Base-by-base conservation (phyloP, 495 filamentous ascomycete species). In the Lichina pygmaea region DNA sequence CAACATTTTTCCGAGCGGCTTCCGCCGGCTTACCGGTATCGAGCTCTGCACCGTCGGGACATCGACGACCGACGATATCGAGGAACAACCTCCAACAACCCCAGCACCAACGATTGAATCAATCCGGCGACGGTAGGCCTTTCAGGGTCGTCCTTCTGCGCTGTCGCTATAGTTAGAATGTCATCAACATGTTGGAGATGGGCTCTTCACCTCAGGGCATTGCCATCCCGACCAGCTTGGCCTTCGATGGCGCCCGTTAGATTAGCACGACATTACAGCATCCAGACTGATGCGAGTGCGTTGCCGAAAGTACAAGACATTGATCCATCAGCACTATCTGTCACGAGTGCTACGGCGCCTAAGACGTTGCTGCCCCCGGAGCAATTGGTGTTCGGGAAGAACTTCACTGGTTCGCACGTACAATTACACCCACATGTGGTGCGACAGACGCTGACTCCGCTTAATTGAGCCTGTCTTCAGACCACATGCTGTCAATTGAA, bases 401-500 rank as follows among this genome's bases (percentile, higher is more conserved):
- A 72, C 15, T 97, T 95, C 59, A 92, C 86, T 46, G 83, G 81
- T 84, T 60, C 16, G 15, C 24, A 24, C 1, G 24, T 24, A 24
- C 24, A 24, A 1, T 24, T 24, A 24, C 24, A 24, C 24, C 24
- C 1, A 4, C 24, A 24, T 24, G 24, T 4, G 24, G 24, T 32
- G 6, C 17, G 6, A 36, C 7, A 38, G 31, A 13, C 24, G 24
- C 24, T 24, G 24, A 24, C 24, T 4, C 24, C 2, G 24, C 24
- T 24, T 24, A 4, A 4, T 24, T 24, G 24, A 24, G 24, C 24
- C 24, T 24, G 17, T 42, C 32, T 33, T 52, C 53, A 86, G 86
- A 93, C 64, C 89, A 97, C 62, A 97, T 97, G 91, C 73, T 97
- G 50, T 77, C 77, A 34, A 66, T 91, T 48, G 86, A 95, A 70